These are phyloP conservation scores for Phytophthora macrochlamydospora DNA, from an alignment of 352 stramenopile species.

Conservation along the genomic window DNA sequence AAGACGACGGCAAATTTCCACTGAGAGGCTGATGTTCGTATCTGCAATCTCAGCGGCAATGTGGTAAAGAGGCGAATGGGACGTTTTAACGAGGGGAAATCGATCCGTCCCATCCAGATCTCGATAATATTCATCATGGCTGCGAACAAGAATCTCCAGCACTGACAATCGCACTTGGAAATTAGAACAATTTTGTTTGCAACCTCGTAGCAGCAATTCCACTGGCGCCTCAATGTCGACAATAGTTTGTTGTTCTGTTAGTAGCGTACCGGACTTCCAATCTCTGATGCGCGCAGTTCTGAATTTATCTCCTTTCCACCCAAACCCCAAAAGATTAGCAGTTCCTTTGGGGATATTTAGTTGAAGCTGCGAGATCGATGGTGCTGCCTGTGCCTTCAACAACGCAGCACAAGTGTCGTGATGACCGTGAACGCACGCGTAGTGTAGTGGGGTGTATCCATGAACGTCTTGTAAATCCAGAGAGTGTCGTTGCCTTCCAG, in stretches of 20 bases:
- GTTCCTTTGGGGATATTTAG: slow-evolving; percentile 22
- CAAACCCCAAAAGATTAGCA: slow-evolving; percentile 34
- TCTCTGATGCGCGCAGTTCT: background rate
- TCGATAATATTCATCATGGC: background rate
- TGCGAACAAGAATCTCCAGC: slow-evolving; percentile 23
- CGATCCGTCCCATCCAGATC: background rate
- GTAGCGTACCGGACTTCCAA: slow-evolving; percentile 2
- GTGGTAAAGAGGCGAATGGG: slow-evolving; percentile 44
- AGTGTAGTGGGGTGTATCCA: slow-evolving; percentile 65
- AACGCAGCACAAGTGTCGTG: slow-evolving; percentile 36
- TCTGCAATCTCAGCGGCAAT: slow-evolving; percentile 48
- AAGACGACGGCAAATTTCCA: slow-evolving; percentile 57
- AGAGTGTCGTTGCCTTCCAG: slow-evolving; percentile 3
- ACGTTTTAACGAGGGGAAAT: slow-evolving; percentile 32
- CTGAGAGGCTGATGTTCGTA: slow-evolving; percentile 51
- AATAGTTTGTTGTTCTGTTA: slow-evolving; percentile 6
- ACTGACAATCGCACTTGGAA: slow-evolving; percentile 23
- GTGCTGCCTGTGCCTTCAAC: slow-evolving; percentile 31
- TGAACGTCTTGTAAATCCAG: slow-evolving; percentile 51
- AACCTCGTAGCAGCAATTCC: slow-evolving; percentile 28
- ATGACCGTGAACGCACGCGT: slow-evolving; percentile 47
- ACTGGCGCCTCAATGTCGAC: slow-evolving; percentile 22
- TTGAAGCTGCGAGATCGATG: slow-evolving; percentile 36
- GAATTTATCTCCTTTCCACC: slow-evolving; percentile 34
- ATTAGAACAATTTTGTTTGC: slow-evolving; percentile 17